Base-by-base conservation (phyloP, 441 rosid species). In the Bocquillonia castaneifolia region DNA sequence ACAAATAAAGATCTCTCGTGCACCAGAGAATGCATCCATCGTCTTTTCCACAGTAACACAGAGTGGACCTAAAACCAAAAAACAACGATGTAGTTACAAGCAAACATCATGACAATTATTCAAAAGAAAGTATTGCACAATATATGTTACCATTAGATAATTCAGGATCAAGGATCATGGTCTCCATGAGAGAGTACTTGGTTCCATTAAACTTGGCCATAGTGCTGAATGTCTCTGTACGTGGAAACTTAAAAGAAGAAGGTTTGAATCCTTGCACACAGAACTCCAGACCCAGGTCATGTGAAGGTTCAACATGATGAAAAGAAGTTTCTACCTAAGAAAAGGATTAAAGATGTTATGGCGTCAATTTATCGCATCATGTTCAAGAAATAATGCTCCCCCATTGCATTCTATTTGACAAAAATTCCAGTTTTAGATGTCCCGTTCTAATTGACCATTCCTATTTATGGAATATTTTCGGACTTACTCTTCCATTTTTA, bases 261-360 rank as follows among this genome's bases (percentile, higher is more conserved):
- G 90, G 77, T 73, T 69, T 83, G 77, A 66, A 88, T 68, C 91
- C 96, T 67, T 79, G 74, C 80, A 94, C 40, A 71, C 70, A 79
- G 83, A 93, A 82, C 81, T 83, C 87, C 60, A 94, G 79, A 72
- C 75, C 81, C 68, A 94, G 78, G 75, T 91, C 99, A 78, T 90
- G 97, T 13, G 90, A 91, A 77, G 93, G 91, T 80, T 94, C 99
- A 59, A 88, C 78, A 77, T 91, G 90, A 86, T 91, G 91, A 76
- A 90, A 91, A 36, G 83, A 81, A 55, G 82, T 86, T 70, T 80
- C 81, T 66, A 82, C 88, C 97, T 90, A 83, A 74, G 81, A 83
- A 64, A 42, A 17, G 60, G 20, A 57, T 32, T 37, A 55, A 63
- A 66, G 48, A 20, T 63, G 36, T 67, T 58, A 57, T 45, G 69